Conservation (phyloP, 2,329 filamentous ascomycete species). For the Chrysoporthe puriensis region DNA sequence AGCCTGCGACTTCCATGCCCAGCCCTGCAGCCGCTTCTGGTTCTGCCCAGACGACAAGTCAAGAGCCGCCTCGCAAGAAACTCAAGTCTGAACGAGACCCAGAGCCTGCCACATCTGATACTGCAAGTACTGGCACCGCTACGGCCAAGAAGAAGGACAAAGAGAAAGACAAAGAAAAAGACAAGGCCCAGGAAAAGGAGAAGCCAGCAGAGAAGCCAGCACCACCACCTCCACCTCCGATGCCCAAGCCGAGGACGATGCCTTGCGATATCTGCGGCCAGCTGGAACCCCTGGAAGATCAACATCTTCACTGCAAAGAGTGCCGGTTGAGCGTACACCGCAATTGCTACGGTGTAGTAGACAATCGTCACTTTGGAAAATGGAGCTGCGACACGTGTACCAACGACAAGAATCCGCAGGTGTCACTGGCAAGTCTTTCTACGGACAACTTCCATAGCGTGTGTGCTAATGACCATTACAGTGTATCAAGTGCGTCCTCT, state of each 20-base stretch:
- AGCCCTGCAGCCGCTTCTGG: slow-evolving; percentile 37
- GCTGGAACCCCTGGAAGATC: slow-evolving; percentile 71
- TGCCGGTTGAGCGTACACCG: slow-evolving; percentile 92
- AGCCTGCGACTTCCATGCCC: slow-evolving; percentile 30
- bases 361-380: slow-evolving; percentile 71
- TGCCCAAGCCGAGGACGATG: slow-evolving; percentile 76
- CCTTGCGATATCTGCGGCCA: slow-evolving; percentile 86
- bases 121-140: slow-evolving; percentile 40
- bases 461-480: slow-evolving; percentile 38
- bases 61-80: slow-evolving; percentile 68
- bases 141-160: slow-evolving; percentile 47
- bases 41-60: slow-evolving; percentile 35
- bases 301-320: slow-evolving; percentile 79
- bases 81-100: slow-evolving; percentile 58
- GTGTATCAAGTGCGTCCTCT: slow-evolving; percentile 92
- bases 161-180: slow-evolving; percentile 47
- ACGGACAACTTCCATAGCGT: not conserved
- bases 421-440: slow-evolving; percentile 76
- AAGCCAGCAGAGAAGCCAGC: slow-evolving; percentile 59
- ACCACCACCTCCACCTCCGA: slow-evolving; percentile 70
- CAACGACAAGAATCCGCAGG: slow-evolving; percentile 89
- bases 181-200: slow-evolving; percentile 59
- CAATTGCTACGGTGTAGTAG: slow-evolving; percentile 84
- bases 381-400: slow-evolving; percentile 97
- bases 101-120: slow-evolving; percentile 50